Evolutionary conservation across 2,329 filamentous ascomycete species (phyloP).

Genomic region (Monascus ruber): DNA sequence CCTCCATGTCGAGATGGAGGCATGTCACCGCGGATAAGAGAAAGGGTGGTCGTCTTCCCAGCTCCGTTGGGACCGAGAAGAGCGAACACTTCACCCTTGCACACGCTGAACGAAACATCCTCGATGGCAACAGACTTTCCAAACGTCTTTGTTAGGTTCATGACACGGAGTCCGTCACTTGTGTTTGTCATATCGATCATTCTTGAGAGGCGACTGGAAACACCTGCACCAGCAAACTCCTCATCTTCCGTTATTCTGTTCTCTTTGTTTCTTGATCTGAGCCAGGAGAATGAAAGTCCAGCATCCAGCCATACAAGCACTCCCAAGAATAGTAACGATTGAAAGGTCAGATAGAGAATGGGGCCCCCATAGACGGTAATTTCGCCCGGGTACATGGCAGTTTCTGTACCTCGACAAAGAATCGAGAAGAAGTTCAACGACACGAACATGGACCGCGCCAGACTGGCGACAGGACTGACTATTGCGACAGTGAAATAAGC

Average conservation of each 20-base stretch:
- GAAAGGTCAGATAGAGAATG: conserved; percentile 69
- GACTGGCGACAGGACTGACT: conserved; percentile 65
- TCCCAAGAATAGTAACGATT: conserved; percentile 58
- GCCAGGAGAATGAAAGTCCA: conserved; percentile 51
- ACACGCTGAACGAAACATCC: conserved; percentile 73
- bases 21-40: conserved; percentile 78
- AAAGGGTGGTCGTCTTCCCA: conserved; percentile 83
- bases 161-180: conserved; percentile 61
- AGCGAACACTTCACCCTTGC: conserved; percentile 72
- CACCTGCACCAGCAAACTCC: conserved; percentile 42
- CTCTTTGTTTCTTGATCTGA: conserved; percentile 31
- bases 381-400: conserved; percentile 57
- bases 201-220: conserved; percentile 44
- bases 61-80: conserved; percentile 84
- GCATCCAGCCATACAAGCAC: conserved; percentile 72
- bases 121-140: conserved; percentile 69
- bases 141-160: conserved; percentile 72
- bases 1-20: conserved; percentile 60
- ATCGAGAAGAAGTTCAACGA: conserved; percentile 75
- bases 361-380: conserved; percentile 71
- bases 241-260: conserved; percentile 32
- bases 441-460: conserved; percentile 63
- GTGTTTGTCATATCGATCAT: conserved; percentile 49
- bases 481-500: conserved; percentile 65
- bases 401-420: conserved; percentile 52